These are phyloP conservation scores for Solanum sitiens DNA, from an alignment of 257 asterid genomes.

Conservation along the genomic window DNA sequence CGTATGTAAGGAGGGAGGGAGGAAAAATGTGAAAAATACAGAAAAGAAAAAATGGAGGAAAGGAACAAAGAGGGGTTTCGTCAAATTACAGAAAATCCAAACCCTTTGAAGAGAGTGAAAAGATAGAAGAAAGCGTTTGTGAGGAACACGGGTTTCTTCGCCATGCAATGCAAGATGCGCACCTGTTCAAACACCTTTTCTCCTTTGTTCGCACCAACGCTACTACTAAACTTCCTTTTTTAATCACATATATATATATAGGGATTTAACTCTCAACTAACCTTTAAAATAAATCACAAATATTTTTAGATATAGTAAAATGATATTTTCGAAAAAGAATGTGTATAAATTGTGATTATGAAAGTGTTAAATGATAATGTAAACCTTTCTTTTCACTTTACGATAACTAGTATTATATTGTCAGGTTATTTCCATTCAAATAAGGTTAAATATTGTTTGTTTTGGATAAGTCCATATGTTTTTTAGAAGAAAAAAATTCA, in stretches of 20 bases:
- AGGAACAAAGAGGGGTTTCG: background rate
- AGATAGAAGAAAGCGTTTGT: background rate
- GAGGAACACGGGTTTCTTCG: background rate
- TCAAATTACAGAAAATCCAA: background rate
- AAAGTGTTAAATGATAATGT: too few species aligned
- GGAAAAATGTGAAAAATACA: background rate
- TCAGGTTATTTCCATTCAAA: too few species aligned
- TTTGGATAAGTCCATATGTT: too few species aligned
- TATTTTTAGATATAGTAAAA: too few species aligned
- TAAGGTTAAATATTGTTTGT: too few species aligned
- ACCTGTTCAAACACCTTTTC: background rate
- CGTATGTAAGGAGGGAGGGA: background rate
- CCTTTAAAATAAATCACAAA: background rate
- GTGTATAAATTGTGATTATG: too few species aligned
- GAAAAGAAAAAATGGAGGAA: background rate
- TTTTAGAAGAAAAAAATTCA: too few species aligned
- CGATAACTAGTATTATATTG: too few species aligned
- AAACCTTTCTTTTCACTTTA: too few species aligned
- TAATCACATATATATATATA: background rate
- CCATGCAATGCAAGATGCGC: constrained; percentile 3
- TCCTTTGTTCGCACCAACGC: background rate
- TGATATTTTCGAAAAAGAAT: too few species aligned
- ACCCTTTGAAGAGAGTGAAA: background rate
- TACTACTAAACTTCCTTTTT: background rate
- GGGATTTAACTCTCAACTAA: background rate